Evolutionary conservation across 495 filamentous ascomycete species (phyloP), one percentile per base, ranked within the genome.

Genomic region (Xylaria cubensis): DNA sequence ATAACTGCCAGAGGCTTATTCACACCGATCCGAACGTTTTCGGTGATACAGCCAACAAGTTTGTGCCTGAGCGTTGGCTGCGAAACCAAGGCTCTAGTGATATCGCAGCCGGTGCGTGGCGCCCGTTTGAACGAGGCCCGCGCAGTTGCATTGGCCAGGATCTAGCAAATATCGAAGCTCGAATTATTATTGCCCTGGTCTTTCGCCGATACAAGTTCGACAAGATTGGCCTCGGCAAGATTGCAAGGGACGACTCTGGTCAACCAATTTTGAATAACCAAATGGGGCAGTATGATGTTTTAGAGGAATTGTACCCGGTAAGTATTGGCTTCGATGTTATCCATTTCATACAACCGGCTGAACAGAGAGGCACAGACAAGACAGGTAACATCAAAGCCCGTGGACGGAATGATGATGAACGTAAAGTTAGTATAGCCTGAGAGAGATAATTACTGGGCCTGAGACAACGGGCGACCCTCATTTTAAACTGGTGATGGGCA

Each of bases 31-130:
- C 84, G 19, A 72, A 81, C 15, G 87, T 92, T 2, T 93, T 72
- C 41, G 81, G 89, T 0, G 78, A 84, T 0, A 87, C 90, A 64
- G 87, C 85, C 0, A 79, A 88, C 1, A 85, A 86, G 36, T 92
- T 91, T 75, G 80, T 83, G 13, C 89, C 89, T 0, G 89, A 91
- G 76, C 81, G 89, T 9, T 90, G 90, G 88, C 77, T 90, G 0
- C 26, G 39, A 55, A 17, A 77, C 63, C 29, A 81, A 36, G 73
- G 73, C 26, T 42, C 78, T 29, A 70, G 73, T 10, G 74, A 72
- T 64, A 75, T 78, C 13, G 80, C 81, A 21, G 63, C 78, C 0
- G 65, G 73, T 5, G 83, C 87, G 2, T 90, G 83, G 82, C 74
- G 88, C 39, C 82, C 86, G 13, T 90, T 89, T 48, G 44, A 48